Evolutionary conservation across 2,329 filamentous ascomycete species (phyloP), one percentile per base, ranked within the genome.

Genomic region (Calonectria crousiana): DNA sequence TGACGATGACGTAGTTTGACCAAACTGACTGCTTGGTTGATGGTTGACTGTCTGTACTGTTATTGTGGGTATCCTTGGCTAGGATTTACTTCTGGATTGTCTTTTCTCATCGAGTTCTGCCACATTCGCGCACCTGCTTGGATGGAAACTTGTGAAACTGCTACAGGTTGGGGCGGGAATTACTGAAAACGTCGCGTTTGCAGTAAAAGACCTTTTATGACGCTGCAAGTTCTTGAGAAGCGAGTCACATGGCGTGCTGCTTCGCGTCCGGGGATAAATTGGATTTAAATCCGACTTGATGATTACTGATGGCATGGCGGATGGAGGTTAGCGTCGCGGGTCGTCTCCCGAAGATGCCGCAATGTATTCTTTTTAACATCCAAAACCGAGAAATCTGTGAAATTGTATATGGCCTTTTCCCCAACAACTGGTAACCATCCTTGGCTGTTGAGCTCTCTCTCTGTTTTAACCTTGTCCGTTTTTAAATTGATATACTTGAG

Each of bases 1-100:
- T 88, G 52, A 4, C 20, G 6, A 47, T 23, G 44, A 18, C 20
- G 44, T 10, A 13, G 6, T 23, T 20, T 47, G 44, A 23, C 13
- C 44, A 47, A 47, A 4, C 20, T 47, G n/a, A 47, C 44, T 23
- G 20, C n/a, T 47, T 23, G 10, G 13, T 4, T n/a, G 3, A 6
- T 2, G 6, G 4, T 5, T 44, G 8, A 3, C 6, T 2, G 6
- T 44, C 23, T 9, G 44, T 47, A 23, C 9, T 6, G 8, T 47
- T 47, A 23, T 47, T 47, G 3, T 23, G 9, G 9, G n/a, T 47
- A 47, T 23, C 44, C 44, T 47, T 13, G n/a, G 3, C 44, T 6
- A 6, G 44, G 44, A 47, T 47, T 23, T 47, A 10, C 20, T 47
- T 13, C n/a, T 47, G 20, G n/a, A 2, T n/a, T 23, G 13, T 13